phyloP scores from a whole-genome alignment of 1,284 basidiomycete species.

The Coniferiporia weirii region DNA sequence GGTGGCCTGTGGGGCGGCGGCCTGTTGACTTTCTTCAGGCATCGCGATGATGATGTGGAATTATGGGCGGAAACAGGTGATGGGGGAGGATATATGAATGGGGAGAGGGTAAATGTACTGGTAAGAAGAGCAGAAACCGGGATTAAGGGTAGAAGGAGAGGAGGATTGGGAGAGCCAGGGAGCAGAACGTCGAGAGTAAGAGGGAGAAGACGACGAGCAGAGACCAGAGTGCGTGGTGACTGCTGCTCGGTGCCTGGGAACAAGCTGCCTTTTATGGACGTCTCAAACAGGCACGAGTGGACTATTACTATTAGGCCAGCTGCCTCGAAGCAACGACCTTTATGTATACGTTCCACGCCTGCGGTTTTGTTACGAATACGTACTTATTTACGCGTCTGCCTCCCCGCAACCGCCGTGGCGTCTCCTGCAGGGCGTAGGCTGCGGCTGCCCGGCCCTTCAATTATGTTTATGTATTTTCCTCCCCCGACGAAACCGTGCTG shows the following conservation, averaged over 20 bases:
- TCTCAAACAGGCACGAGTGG: neutral
- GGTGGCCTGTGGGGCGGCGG: slow-evolving; percentile 45
- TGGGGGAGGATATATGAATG: slow-evolving; percentile 19
- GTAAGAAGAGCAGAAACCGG: slow-evolving; percentile 24
- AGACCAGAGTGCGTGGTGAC: neutral
- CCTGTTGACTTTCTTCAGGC: slow-evolving; percentile 26
- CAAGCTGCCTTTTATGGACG: neutral
- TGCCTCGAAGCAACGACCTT: neutral
- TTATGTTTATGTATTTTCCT: no score
- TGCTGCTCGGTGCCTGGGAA: neutral
- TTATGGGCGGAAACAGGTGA: slow-evolving; percentile 13
- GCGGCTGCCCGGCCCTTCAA: no score
- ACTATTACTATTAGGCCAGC: neutral
- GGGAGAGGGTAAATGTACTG: slow-evolving; percentile 27
- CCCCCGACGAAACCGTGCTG: no score
- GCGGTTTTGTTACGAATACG: neutral
- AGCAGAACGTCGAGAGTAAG: slow-evolving; percentile 4
- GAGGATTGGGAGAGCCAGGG: slow-evolving; percentile 26
- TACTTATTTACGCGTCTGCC: neutral
- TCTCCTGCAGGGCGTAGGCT: no score
- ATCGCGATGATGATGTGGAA: slow-evolving; percentile 25
- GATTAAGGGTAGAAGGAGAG: slow-evolving; percentile 21
- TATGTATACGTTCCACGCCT: neutral
- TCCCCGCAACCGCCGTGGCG: neutral
- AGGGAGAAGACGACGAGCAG: slow-evolving; percentile 10